A percentile compares a stretch with the other conserved stretches of the same genome.
Conservation (phyloP, 2,329 filamentous ascomycete species). For the Paracoccidioides brasiliensis region DNA sequence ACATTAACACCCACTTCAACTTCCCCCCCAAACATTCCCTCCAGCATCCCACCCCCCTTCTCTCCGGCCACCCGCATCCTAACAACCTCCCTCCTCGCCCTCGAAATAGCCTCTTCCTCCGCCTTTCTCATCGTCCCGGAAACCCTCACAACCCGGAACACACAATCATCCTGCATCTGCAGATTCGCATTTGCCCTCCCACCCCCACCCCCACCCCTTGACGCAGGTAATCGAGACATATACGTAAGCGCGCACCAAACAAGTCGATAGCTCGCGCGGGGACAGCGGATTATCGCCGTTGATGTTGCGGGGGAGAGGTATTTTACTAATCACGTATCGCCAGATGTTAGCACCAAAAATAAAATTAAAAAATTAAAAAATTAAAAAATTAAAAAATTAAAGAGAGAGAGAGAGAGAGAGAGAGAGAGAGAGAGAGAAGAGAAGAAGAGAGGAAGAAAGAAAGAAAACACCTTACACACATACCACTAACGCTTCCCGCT, state of each 20-base stretch:
- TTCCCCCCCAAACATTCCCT: slow-evolving; percentile 17
- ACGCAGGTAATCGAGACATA: slow-evolving; percentile 53
- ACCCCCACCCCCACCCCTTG: slow-evolving; percentile 17
- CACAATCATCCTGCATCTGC: slow-evolving; percentile 40
- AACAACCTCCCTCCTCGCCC: slow-evolving; percentile 59
- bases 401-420: background rate
- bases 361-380: background rate
- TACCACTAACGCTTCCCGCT: slow-evolving; percentile 56
- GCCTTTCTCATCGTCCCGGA: slow-evolving; percentile 87
- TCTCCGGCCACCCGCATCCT: slow-evolving; percentile 45
- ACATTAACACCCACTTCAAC: slow-evolving; percentile 23
- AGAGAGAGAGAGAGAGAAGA: background rate
- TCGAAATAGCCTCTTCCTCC: slow-evolving; percentile 75
- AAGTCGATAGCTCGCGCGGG: slow-evolving; percentile 68
- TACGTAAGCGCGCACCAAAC: slow-evolving; percentile 84
- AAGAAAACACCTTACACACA: slow-evolving; percentile 8
- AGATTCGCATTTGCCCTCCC: slow-evolving; percentile 11
- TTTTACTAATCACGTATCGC: slow-evolving; percentile 51
- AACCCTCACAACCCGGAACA: slow-evolving; percentile 73
- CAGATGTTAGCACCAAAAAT: too few relatives aligned
- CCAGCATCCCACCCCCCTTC: slow-evolving; percentile 25
- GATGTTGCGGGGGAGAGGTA: slow-evolving; percentile 88
- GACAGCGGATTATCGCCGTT: slow-evolving; percentile 78
- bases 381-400: background rate
- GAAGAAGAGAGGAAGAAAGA: slow-evolving; percentile 1